Evolutionary conservation across 495 filamentous ascomycete species (phyloP), one percentile per base, ranked within the genome.

Genomic region (Neurospora terricola): DNA sequence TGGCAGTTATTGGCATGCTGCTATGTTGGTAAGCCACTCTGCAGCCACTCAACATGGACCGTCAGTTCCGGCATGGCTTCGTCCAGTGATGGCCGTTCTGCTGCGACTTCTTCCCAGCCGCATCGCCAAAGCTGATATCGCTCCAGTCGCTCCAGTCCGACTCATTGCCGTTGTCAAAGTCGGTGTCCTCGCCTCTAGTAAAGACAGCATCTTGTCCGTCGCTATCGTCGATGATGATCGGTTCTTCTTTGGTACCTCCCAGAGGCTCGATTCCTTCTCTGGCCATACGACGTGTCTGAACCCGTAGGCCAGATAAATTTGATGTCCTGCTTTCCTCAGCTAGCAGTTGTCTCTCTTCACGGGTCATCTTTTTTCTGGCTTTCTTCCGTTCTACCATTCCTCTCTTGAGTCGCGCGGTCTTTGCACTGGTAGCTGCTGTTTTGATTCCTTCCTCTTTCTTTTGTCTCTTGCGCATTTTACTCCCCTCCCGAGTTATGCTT

Each of bases 181-280:
- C 69, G 3, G 69, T 73, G 9, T 72, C 74, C 34, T 73, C 70
- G 8, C 8, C 54, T 8, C n/a, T 38, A 62, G 71, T 38, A 34
- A 76, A 76, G 68, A 75, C 43, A 37, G 27, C 40, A 8, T 70
- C 71, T 27, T 40, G 40, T 18, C 14, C 69, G n/a, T 71, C 72
- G 38, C 39, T 48, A 62, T 73, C 72, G 9, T 69, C 74, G 27
- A 70, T 70, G n/a, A 54, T 21, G 14, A 72, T 62, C 12, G 71
- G 38, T 72, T 72, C 71, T 69, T 69, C 34, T n/a, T 72, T 23
- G 38, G 39, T 69, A 16, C 59, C 45, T 40, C n/a, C 69, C 34
- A 62, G n/a, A 23, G 7, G n/a, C 7, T 45, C 27, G 27, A 30
- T 30, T 21, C 36, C 71, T 68, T 72, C 42, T 16, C 27, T 73